Evolutionary conservation across 2,329 filamentous ascomycete genomes (phyloP), one percentile per base, ranked within the genome.

Genomic region (Fusarium metavorans): DNA sequence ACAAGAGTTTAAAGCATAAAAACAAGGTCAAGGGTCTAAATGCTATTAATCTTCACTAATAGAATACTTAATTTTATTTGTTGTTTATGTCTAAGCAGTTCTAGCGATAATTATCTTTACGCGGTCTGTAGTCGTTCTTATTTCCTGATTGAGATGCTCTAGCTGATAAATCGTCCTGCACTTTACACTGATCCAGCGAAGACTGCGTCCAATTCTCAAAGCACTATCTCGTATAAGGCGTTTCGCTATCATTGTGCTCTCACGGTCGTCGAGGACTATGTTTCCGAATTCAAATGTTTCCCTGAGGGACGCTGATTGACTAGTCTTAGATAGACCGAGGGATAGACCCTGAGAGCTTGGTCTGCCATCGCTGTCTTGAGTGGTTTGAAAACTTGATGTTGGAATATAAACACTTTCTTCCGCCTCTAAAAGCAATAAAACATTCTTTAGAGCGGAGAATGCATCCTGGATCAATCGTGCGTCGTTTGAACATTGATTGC

Each of bases 241-340:
- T 59, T 59, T 59, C 14, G 57, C 57, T 43, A 59, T 59, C 13
- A 59, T 43, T 43, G 57, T 59, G 57, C 57, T 43, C 57, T 59
- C 57, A 59, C 27, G 10, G 39, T 59, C 57, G 30, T 59, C n/a
- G 23, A 59, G 57, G 8, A 59, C 16, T 43, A 59, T 59, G 16
- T 30, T 43, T 59, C 57, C 57, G 23, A 59, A 59, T 27, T 23
- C 27, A 16, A 59, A 43, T 43, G 20, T 59, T 27, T 59, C 57
- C 23, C 16, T 43, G 9, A n/a, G 16, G n/a, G 39, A 20, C 18
- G 10, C 20, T 43, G 39, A 43, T 43, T 43, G 39, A 43, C 39
- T 43, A 6, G 39, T 8, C n/a, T 43, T 20, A 43, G 39, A 20
- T 9, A 20, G 39, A 43, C 20, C 10, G 39, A 43, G 39, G 10